Evolutionary conservation across 2,329 filamentous ascomycete genomes (phyloP).

Genomic region (Aquanectria penicillioides): DNA sequence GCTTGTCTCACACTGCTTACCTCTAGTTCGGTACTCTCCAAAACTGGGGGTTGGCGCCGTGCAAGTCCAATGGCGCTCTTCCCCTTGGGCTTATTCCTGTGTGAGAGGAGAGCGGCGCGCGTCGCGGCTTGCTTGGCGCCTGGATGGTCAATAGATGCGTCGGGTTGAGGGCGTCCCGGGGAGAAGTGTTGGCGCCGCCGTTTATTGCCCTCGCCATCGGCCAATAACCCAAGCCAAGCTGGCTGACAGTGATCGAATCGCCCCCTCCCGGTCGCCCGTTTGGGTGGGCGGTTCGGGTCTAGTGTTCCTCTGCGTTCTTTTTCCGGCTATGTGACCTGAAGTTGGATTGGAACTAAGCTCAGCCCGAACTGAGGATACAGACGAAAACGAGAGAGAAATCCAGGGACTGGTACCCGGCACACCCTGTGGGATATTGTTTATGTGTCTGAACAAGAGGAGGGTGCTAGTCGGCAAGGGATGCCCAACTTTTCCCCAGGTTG

Average conservation of each 20-base stretch:
- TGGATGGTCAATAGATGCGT: neutral
- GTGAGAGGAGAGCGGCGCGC: neutral
- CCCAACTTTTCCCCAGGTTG: no score
- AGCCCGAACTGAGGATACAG: conserved; percentile 8
- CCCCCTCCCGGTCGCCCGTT: conserved; percentile 6
- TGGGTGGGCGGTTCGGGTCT: conserved; percentile 2
- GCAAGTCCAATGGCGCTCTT: conserved; percentile 1
- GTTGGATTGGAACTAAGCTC: conserved; percentile 8
- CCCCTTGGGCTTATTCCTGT: neutral
- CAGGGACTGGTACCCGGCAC: neutral
- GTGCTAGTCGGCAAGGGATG: no score
- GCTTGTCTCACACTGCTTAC: neutral
- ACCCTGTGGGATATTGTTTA: no score
- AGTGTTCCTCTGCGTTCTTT: conserved; percentile 16
- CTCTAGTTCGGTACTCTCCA: neutral
- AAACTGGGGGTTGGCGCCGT: neutral
- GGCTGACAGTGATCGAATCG: conserved; percentile 13
- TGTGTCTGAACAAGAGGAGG: no score
- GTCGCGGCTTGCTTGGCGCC: conserved; percentile 6
- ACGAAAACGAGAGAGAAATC: conserved; percentile 14
- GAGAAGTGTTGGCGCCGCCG: conserved; percentile 17
- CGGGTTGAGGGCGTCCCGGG: conserved; percentile 17
- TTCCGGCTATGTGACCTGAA: conserved; percentile 22
- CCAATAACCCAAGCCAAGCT: conserved; percentile 13
- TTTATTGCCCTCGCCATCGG: conserved; percentile 17